Percentiles rank a stretch among this genome's conserved stretches.
Evolutionary conservation across 768 basidiomycete genomes (phyloP).

Genomic region (Psilocybe sp.): DNA sequence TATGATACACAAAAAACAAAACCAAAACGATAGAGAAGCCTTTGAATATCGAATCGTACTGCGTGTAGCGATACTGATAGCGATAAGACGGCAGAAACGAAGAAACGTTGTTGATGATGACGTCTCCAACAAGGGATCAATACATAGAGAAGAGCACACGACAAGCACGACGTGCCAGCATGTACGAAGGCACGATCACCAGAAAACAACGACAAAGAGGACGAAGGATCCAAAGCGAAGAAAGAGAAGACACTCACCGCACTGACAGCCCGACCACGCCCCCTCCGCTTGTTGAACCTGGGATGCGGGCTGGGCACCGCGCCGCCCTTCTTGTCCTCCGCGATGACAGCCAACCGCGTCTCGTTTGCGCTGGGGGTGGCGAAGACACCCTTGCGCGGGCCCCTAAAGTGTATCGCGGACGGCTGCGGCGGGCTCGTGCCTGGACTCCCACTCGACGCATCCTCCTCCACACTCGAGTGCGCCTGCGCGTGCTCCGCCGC

Average conservation of each 20-base stretch:
- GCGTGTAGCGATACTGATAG: too few species aligned
- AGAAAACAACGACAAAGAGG: background rate
- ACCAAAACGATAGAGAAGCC: background rate
- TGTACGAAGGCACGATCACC: background rate
- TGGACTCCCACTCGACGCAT: too few species aligned
- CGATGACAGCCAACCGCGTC: slow-evolving; percentile 42
- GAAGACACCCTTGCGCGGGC: slow-evolving; percentile 41
- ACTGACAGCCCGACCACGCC: slow-evolving; percentile 6
- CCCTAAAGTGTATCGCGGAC: slow-evolving; percentile 8
- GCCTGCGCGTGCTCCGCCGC: slow-evolving; percentile 7
- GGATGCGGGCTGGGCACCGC: slow-evolving; percentile 52
- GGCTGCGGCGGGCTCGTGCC: too few species aligned
- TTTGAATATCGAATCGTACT: background rate
- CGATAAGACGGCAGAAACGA: too few species aligned
- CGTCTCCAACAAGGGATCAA: too few species aligned
- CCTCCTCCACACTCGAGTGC: too few species aligned
- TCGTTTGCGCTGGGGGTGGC: slow-evolving; percentile 23
- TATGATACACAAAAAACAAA: slow-evolving; percentile 1
- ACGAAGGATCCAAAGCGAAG: background rate
- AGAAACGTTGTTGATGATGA: too few species aligned
- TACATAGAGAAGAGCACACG: too few species aligned
- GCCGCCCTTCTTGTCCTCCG: slow-evolving; percentile 34
- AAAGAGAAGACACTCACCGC: background rate
- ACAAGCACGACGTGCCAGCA: background rate
- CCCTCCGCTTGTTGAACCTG: slow-evolving; percentile 28